Evolutionary conservation across 129 eudicot genomes (phyloP).

Genomic region (Pittosporum tobira): DNA sequence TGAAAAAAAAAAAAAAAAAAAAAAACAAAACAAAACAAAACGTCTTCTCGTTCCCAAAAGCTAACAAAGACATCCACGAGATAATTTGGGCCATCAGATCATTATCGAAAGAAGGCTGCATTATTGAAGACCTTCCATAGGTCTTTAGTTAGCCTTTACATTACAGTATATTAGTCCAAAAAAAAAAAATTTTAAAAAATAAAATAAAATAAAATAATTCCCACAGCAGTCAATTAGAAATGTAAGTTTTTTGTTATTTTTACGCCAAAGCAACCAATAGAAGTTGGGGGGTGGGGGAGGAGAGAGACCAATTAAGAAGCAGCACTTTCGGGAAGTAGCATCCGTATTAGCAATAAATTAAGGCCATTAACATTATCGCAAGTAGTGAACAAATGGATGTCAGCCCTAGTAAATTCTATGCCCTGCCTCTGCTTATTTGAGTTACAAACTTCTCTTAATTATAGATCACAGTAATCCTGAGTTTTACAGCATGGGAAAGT

Average conservation of each 20-base stretch:
- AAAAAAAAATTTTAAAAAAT: not conserved
- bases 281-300: not conserved
- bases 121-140: not conserved
- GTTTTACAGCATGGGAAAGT: not conserved
- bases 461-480: not conserved
- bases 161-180: no score
- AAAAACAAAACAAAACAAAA: no score
- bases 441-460: not conserved
- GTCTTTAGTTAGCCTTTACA: not conserved
- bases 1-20: no score
- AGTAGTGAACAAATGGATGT: not conserved
- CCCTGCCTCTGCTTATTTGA: not conserved
- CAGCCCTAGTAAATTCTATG: not conserved
- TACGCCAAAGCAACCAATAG: not conserved
- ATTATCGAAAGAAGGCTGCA: constrained; percentile 1
- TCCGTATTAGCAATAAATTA: not conserved
- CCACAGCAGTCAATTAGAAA: no score
- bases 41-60: no score
- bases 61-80: not conserved
- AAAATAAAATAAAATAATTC: not conserved
- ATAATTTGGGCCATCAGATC: not conserved
- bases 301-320: not conserved
- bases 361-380: not conserved
- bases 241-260: not conserved
- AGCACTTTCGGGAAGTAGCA: not conserved